Percentiles rank a stretch among this genome's conserved stretches.
phyloP scores from a whole-genome alignment of 2,329 filamentous ascomycete species.

The Ophiostoma piceae region DNA sequence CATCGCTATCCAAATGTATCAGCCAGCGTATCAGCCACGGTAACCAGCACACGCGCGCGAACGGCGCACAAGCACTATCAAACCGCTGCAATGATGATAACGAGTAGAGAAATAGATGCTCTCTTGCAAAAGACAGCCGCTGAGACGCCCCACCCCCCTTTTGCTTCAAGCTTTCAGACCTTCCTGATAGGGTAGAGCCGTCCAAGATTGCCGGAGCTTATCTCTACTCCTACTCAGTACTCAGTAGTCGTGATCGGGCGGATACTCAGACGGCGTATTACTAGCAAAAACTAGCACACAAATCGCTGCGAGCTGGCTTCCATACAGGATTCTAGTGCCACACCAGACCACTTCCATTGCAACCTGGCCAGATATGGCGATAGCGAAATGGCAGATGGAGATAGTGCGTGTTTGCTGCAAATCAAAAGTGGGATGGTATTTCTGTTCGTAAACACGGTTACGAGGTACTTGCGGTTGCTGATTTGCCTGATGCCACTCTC shows the following conservation, averaged over 20 bases:
- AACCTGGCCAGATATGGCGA: constrained; percentile 8
- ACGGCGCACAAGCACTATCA: neutral
- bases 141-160: constrained; percentile 1
- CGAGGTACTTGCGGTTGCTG: neutral
- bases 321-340: constrained; percentile 17
- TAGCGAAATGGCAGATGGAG: neutral
- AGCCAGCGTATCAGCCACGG: too few relatives aligned
- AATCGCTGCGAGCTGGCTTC: constrained; percentile 7
- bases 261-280: too few relatives aligned
- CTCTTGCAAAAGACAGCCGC: neutral
- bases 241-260: too few relatives aligned
- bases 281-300: neutral
- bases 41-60: neutral
- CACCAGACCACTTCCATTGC: neutral
- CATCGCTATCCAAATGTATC: too few relatives aligned
- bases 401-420: neutral
- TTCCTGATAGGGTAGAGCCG: neutral
- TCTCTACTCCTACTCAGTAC: too few relatives aligned
- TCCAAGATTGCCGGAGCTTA: constrained; percentile 7
- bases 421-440: constrained; percentile 9
- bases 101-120: neutral
- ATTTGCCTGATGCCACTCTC: neutral
- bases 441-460: neutral
- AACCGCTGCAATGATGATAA: neutral
- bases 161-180: constrained; percentile 1